Evolutionary conservation across 371 early-diverging fungal genomes (phyloP).

Genomic region (Saksenaea oblongispora): DNA sequence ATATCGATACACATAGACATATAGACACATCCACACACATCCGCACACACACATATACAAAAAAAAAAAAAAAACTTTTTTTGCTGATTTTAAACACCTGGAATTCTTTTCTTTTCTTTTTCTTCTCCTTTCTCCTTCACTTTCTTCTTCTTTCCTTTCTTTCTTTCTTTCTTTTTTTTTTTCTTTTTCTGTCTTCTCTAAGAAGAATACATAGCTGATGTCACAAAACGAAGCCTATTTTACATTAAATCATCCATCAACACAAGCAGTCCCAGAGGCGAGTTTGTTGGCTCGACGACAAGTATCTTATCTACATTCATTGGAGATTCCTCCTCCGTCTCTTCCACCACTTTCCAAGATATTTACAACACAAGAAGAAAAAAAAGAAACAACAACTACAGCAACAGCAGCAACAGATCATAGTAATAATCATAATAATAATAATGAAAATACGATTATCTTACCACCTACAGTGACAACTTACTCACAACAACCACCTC

Average conservation of each 20-base stretch:
- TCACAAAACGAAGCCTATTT: conserved; percentile 8
- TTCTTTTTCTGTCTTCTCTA: not conserved
- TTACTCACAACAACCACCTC: not conserved
- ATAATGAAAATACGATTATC: not conserved
- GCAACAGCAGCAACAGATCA: not conserved
- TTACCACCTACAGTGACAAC: too few species aligned
- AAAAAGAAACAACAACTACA: not conserved
- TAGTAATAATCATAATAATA: not conserved
- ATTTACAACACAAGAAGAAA: not conserved
- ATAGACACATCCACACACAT: too few species aligned
- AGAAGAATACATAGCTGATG: not conserved
- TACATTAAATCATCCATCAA: not conserved
- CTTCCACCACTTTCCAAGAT: conserved; percentile 3
- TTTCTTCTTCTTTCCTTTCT: not conserved
- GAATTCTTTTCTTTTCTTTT: not conserved
- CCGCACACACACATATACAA: too few species aligned
- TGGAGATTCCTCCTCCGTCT: not conserved
- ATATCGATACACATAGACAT: too few species aligned
- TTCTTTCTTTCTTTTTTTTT: not conserved
- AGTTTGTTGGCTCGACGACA: not conserved
- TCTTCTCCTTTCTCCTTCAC: conserved; percentile 9
- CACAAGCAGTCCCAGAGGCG: conserved; percentile 5
- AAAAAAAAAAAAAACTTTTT: too few species aligned
- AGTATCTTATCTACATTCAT: not conserved
- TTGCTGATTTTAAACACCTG: not conserved